These are phyloP conservation scores for Neurospora sublineolata DNA, from an alignment of 495 filamentous ascomycete genomes.

Conservation along the genomic window DNA sequence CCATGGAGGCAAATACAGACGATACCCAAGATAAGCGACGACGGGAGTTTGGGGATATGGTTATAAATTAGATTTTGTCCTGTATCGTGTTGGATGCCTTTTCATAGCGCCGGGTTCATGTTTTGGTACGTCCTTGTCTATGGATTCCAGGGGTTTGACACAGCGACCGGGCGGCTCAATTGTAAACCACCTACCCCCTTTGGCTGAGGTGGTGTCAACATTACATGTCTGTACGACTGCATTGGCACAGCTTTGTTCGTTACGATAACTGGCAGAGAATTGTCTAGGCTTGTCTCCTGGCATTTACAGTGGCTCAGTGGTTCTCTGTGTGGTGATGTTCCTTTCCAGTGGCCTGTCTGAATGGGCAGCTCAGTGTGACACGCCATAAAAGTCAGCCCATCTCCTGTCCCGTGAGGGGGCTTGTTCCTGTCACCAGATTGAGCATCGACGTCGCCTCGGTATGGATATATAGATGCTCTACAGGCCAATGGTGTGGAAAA, in stretches of 20 bases:
- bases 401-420: background rate
- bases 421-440: background rate
- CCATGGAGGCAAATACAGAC: slow-evolving; percentile 8
- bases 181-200: background rate
- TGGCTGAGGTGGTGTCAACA: background rate
- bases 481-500: background rate
- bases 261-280: background rate
- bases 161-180: background rate
- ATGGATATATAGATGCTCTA: background rate
- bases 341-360: background rate
- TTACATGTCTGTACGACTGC: background rate
- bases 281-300: background rate
- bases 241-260: background rate
- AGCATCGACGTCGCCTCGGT: background rate
- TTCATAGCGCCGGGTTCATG: background rate
- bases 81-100: slow-evolving; percentile 5
- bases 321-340: background rate
- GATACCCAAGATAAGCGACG: slow-evolving; percentile 17
- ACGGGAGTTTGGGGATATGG: slow-evolving; percentile 9
- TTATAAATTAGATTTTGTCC: slow-evolving; percentile 6
- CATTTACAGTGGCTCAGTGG: background rate
- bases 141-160: background rate
- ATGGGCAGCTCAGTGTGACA: background rate
- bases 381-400: background rate
- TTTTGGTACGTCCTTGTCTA: background rate